These are phyloP conservation scores for Apiospora koreana DNA, from an alignment of 2,329 filamentous ascomycete genomes.

Conservation along the genomic window DNA sequence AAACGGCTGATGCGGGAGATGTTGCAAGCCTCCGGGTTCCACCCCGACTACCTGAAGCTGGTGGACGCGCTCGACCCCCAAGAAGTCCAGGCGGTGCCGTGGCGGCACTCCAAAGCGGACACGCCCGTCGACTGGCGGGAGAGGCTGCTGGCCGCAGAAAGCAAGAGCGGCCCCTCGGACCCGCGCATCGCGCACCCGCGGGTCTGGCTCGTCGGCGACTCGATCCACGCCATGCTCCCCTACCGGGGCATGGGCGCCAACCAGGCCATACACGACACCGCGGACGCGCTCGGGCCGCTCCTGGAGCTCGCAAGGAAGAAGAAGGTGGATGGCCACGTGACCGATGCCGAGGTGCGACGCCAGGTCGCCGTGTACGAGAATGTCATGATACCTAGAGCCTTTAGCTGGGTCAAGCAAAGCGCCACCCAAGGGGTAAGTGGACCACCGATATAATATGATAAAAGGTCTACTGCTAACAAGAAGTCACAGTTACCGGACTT, in stretches of 20 bases:
- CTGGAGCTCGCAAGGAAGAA: constrained; percentile 11
- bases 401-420: constrained; percentile 16
- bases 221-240: constrained; percentile 22
- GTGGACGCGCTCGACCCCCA: constrained; percentile 8
- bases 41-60: constrained; percentile 2
- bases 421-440: not conserved
- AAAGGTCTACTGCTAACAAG: not conserved
- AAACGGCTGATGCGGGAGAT: constrained; percentile 4
- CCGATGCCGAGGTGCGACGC: not conserved
- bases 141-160: not conserved
- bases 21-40: not conserved
- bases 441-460: not conserved
- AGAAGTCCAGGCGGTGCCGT: not conserved
- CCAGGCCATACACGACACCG: constrained; percentile 22
- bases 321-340: not conserved
- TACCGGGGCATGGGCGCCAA: constrained; percentile 24
- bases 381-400: constrained; percentile 15
- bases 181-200: constrained; percentile 13
- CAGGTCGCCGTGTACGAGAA: constrained; percentile 11
- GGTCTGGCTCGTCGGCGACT: constrained; percentile 21
- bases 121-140: constrained; percentile 13
- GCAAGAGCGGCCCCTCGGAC: not conserved
- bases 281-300: constrained; percentile 16
- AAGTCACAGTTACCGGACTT: not conserved
- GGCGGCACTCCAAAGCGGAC: not conserved